Evolutionary conservation across 345 rosid genomes (phyloP).

Genomic region (Alliaria petiolata): DNA sequence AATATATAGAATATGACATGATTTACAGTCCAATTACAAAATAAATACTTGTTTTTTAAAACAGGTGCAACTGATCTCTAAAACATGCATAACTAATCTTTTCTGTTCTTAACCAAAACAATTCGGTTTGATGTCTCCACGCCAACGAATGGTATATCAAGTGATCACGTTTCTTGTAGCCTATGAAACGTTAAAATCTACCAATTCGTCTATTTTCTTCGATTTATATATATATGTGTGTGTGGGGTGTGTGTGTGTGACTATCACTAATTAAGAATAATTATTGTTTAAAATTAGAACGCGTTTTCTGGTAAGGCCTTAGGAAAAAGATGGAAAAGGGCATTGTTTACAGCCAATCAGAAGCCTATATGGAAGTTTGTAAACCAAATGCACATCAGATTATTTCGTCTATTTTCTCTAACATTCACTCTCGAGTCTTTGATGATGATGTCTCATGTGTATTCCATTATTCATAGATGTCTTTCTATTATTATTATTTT

Average conservation of each 20-base stretch:
- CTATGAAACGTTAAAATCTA: not conserved
- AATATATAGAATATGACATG: not conserved
- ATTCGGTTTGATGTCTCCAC: not conserved
- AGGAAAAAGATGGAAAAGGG: not conserved
- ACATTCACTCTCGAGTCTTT: not conserved
- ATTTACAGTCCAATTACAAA: not conserved
- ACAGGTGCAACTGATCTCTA: not conserved
- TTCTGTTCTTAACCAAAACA: not conserved
- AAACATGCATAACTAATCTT: not conserved
- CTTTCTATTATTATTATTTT: not conserved
- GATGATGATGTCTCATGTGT: not conserved
- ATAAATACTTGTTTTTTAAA: not conserved
- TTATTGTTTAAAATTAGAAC: not conserved
- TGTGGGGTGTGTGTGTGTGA: no score
- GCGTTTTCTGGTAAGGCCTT: not conserved
- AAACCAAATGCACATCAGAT: not conserved
- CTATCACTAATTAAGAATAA: not conserved
- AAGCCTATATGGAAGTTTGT: not conserved
- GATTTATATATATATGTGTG: not conserved
- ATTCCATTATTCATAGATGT: not conserved
- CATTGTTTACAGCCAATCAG: not conserved
- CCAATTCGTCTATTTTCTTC: not conserved
- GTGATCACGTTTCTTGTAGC: not conserved
- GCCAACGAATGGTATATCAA: not conserved
- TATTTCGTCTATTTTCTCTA: not conserved